Evolutionary conservation across 176 grass and related monocot genomes (phyloP), one percentile per base, ranked within the genome.

Genomic region (Zea luxurians): DNA sequence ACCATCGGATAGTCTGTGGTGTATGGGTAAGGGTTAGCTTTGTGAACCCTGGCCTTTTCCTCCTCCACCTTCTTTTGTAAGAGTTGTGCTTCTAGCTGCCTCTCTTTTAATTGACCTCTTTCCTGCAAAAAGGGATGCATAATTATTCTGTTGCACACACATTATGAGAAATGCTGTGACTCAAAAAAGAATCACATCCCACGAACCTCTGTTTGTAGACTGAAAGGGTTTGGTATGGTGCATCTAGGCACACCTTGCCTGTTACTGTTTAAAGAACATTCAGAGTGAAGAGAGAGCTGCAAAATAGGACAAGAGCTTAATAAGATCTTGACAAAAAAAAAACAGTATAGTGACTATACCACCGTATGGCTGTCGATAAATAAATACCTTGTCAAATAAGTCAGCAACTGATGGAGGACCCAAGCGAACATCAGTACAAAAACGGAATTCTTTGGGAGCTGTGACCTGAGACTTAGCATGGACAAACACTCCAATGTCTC

Each of bases 1-100:
- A 96, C 96, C 82, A 93, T 92, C 67, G 96, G 96, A 65, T 91
- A 99, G 63, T 99, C 92, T 20, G 92, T 99, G 13, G 96, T 91
- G 57, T 99, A 99, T 17, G 96, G 96, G 10, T 99, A 99, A 52
- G 96, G 90, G 18, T 75, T 93, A 79, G 96, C 96, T 65, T 89
- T 99, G 49, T n/a, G 90, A 83, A 89, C 59, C 76, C 86, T 87
- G 41, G 92, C 83, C 46, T 80, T 96, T 73, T 92, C 90, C 43
- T 99, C 92, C 42, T 96, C 86, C 75, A 91, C 73, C 64, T 99
- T 68, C 80, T 89, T 95, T n/a, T 87, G 88, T 11, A 83, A 55
- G 15, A 99, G 71, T 49, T 93, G 86, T 37, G 71, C 78, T 40
- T 78, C 53, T 66, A 96, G 81, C 43, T 93, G 73, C 73, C 63